Base-by-base conservation (phyloP, 345 rosid species). In the Punica granatum region DNA sequence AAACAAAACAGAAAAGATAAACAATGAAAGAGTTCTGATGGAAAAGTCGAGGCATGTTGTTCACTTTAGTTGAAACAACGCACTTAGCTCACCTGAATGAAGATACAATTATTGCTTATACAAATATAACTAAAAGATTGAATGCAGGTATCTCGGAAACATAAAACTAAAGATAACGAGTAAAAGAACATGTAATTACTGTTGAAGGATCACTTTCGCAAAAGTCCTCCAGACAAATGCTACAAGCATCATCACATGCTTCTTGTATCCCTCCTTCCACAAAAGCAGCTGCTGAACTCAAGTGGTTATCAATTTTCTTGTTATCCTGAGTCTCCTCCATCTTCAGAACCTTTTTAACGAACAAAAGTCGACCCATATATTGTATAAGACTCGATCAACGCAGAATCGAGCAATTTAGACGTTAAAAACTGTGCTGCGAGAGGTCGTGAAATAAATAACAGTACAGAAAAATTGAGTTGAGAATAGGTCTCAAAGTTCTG, bases 151-250 rank as follows among this genome's bases (percentile, higher is more conserved):
- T 4, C 41, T 37, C 11, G 41, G 5, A n/a, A 37, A 4, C 11
- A 4, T 37, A 37, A 4, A 37, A 37, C 41, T 11, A 37, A 37
- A n/a, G n/a, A n/a, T n/a, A n/a, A 4, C 41, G 41, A 37, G 41
- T 26, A 33, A 36, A 25, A 37, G 66, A 39, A 23, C 16, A 36
- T 15, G 16, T 36, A 37, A 59, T 58, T 84, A 86, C 94, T 68
- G 90, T 77, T 67, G 89, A 84, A 44, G 94, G 94, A 77, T 88
- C 89, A 42, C 83, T 84, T 33, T 80, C 82, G 60, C 77, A 81
- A 67, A 86, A 88, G 41, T 81, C 82, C 62, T 88, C 94, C n/a
- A 88, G 90, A 79, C 91, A 88, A 67, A 86, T 84, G 78, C 94
- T 86, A 76, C 89, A 86, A 60, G 88, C 75, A 79, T 88, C 88